Conservation (phyloP, 1,139 yeast species). For the Hyphopichia wangnamkhiaoensis region DNA sequence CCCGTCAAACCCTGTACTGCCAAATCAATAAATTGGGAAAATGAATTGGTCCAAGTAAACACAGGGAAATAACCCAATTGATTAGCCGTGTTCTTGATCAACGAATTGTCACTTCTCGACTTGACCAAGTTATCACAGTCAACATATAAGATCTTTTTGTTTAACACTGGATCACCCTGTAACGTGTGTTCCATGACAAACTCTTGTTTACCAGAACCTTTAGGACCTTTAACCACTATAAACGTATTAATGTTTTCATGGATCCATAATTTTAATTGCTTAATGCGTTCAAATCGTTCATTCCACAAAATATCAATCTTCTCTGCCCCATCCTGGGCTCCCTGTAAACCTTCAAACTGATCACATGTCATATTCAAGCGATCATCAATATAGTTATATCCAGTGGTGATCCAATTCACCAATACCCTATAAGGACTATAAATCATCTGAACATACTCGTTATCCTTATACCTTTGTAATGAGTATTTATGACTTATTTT, state of each 20-base stretch:
- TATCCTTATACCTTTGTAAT: conserved; percentile 32
- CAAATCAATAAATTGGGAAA: conserved; percentile 79
- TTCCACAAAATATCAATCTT: conserved; percentile 58
- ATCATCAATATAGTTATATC: conserved; percentile 33
- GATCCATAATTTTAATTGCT: conserved; percentile 76
- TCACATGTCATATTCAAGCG: conserved; percentile 16
- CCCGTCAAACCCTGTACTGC: conserved; percentile 91
- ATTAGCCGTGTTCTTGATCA: conserved; percentile 66
- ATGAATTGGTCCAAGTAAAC: conserved; percentile 86
- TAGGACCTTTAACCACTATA: conserved; percentile 87
- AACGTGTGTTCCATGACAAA: conserved; percentile 73
- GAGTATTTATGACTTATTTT: conserved; percentile 60
- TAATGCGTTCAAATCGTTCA: conserved; percentile 67
- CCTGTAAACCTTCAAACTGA: conserved; percentile 12
- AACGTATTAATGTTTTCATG: conserved; percentile 79
- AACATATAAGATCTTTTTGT: conserved; percentile 61
- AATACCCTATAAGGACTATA: conserved; percentile 27
- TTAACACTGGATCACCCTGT: conserved; percentile 38
- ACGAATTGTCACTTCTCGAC: conserved; percentile 70
- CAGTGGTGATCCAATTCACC: conserved; percentile 23
- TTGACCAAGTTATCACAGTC: conserved; percentile 80
- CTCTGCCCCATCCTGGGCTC: conserved; percentile 15
- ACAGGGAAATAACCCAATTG: conserved; percentile 91
- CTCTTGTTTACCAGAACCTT: conserved; percentile 90
- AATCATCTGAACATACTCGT: conserved; percentile 27